Base-by-base conservation (phyloP, 805 yeast species). In the Yamadazyma tumulicola region DNA sequence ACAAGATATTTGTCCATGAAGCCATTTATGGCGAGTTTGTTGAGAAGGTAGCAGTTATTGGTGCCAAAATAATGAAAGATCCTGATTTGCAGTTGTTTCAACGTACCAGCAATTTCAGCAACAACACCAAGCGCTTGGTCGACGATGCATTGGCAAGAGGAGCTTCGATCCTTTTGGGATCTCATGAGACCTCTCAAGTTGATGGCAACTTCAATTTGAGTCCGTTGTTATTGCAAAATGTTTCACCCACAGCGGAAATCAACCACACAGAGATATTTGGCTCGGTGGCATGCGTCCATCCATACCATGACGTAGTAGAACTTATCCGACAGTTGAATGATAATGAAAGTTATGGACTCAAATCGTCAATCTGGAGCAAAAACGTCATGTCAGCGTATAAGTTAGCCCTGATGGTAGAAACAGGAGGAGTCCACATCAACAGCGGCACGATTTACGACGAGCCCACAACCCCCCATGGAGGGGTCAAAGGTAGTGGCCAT, bases 391-490 rank as follows among this genome's bases (percentile, higher is more conserved):
- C 40, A 12, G 72, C 68, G 10, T 45, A 61, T 29, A 42, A 46
- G 2, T 25, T 57, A 8, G 72, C 72, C 5, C 49, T 46, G 23
- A 27, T 31, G n/a, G 49, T 70, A 5, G 66, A 64, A 18, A 39
- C 51, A 29, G 75, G 75, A 11, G 65, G 69, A 1, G 56, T 69
- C 9, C 72, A 68, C 41, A 55, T 62, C 29, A 61, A 62, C 41
- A 37, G 51, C 10, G 41, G 59, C 6, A 59, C 65, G 3, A 34
- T 65, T 3, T 56, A 48, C 35, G 68, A 62, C 34, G 68, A 61
- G 37, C 44, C 64, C 13, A 51, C 59, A 6, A 35, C 54, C 7
- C 75, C 75, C 0, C 75, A 69, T 42, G 75, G 76, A 1, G 75
- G 75, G 12, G 38, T 72, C 37, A 58, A 69, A 52, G 41, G 52